Conservation (phyloP, 306 rosid species). For the Cucumis cinereus region DNA sequence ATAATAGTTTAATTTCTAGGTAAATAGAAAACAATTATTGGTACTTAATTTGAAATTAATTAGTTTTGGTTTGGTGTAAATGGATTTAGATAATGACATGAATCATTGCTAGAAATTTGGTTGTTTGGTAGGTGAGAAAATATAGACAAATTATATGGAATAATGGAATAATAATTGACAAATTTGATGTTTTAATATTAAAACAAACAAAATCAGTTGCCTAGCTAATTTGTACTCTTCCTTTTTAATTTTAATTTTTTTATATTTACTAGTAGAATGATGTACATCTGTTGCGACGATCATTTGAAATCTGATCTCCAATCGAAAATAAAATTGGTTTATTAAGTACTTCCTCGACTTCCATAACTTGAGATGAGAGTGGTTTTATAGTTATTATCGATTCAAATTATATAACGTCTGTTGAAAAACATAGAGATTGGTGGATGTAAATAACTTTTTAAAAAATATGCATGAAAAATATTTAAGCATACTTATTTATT, state of each 20-base stretch:
- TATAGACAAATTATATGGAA: not conserved
- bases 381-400: too few species aligned
- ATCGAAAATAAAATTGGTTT: not conserved
- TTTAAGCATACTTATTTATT: too few species aligned
- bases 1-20: too few species aligned
- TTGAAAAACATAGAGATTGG: too few species aligned
- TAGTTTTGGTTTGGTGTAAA: not conserved
- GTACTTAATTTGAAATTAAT: not conserved
- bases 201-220: not conserved
- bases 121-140: slow-evolving; percentile 3
- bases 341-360: too few species aligned
- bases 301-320: not conserved
- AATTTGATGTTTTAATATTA: not conserved
- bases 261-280: not conserved
- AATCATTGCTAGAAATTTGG: not conserved
- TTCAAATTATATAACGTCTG: too few species aligned
- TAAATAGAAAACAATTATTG: not conserved
- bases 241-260: not conserved
- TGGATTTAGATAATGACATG: not conserved
- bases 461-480: too few species aligned
- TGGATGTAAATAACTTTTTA: too few species aligned
- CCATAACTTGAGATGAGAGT: too few species aligned
- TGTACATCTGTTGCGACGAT: not conserved
- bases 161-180: not conserved
- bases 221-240: not conserved